Evolutionary conservation across 139 green algal genomes (phyloP), one percentile per base, ranked within the genome.

Genomic region (Trebouxia sp.): DNA sequence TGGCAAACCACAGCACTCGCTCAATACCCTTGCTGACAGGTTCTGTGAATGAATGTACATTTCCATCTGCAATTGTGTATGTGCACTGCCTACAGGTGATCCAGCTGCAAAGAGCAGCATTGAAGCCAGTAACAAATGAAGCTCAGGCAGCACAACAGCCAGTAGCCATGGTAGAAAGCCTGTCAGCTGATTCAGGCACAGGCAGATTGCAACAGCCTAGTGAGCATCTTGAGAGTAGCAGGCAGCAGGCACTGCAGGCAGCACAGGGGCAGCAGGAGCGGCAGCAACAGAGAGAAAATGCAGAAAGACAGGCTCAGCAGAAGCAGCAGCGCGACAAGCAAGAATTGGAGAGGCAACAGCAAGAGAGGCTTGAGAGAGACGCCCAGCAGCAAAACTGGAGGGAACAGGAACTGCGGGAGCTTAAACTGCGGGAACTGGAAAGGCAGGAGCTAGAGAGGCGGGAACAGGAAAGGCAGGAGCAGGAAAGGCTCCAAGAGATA

Each of bases 111-210:
- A 32, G 62, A 15, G 62, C 62, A 6, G 32, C 62, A 0, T 35
- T 72, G 28, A 72, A 41, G 62, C 62, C 62, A 28, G 62, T 72
- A 72, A 35, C 62, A 43, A 35, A 17, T 72, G 62, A 72, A n/a
- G 47, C 20, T 17, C 47, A 53, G 47, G 24, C 62, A 72, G 32
- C 32, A 45, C 32, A 72, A 35, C 62, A 72, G 35, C 62, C 62
- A 26, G 12, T 15, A 26, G n/a, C 32, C 62, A 72, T 72, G 62
- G 62, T 72, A 4, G 62, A 72, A 42, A 17, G 32, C 28, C 35
- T 72, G 7, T 5, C 20, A 24, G 10, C 11, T 15, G n/a, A 12
- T 43, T 9, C 32, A n/a, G 15, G 12, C n/a, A 15, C 5, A 0
- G 20, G 1, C 4, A 53, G 20, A 14, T 17, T 39, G 55, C 17